These are phyloP conservation scores for Rickenella mellea DNA, from an alignment of 768 basidiomycete genomes.

Conservation along the genomic window DNA sequence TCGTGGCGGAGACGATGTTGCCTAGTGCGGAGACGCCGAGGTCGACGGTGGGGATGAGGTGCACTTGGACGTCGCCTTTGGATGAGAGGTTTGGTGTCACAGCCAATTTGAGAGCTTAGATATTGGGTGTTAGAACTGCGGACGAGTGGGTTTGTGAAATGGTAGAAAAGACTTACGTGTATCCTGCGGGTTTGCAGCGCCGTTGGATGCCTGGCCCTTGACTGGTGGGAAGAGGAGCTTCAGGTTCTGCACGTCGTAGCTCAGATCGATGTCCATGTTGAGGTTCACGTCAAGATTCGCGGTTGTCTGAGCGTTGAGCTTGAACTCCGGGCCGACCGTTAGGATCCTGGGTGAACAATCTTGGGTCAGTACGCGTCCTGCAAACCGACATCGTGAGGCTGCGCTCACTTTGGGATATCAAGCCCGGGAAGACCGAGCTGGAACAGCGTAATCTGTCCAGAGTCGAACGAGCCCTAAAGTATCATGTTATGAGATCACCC, in stretches of 20 bases:
- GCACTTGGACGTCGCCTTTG: constrained; percentile 32
- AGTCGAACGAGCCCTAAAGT: constrained; percentile 27
- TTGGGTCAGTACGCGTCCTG: background rate
- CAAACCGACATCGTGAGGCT: background rate
- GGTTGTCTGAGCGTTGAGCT: constrained; percentile 14
- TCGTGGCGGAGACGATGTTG: constrained; percentile 21
- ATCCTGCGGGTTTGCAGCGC: constrained; percentile 27
- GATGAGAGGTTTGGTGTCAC: constrained; percentile 29
- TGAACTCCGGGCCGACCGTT: constrained; percentile 29
- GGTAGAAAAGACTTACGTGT: constrained; percentile 26
- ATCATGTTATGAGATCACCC: background rate
- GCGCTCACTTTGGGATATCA: constrained; percentile 36
- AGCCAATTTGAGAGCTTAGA: constrained; percentile 30
- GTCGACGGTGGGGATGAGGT: constrained; percentile 36
- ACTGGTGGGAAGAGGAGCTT: constrained; percentile 34
- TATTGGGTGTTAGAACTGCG: background rate
- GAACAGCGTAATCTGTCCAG: constrained; percentile 32
- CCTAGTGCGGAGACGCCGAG: too few species aligned
- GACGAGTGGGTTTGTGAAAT: background rate
- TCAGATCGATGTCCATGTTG: constrained; percentile 32
- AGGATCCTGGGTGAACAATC: constrained; percentile 26
- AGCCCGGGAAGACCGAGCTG: constrained; percentile 35
- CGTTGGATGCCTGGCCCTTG: constrained; percentile 11
- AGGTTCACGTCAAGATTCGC: constrained; percentile 27
- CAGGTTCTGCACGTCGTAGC: constrained; percentile 30